Base-by-base conservation (phyloP, 495 filamentous ascomycete species). In the Bacidia gigantensis region DNA sequence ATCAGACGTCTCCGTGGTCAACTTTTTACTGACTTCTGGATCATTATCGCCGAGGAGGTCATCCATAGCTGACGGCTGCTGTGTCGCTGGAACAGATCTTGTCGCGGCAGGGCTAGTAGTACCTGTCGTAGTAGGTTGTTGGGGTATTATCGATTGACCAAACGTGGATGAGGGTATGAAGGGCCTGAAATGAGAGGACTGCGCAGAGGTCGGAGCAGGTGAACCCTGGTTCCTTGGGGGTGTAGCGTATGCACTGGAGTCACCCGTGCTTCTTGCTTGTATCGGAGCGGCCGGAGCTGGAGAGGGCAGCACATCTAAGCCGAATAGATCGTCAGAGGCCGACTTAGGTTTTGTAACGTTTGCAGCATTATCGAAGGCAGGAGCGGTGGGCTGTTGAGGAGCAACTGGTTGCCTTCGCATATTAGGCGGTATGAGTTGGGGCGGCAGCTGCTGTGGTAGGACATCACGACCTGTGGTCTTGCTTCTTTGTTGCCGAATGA, bases 11-110 rank as follows among this genome's bases (percentile, higher is more conserved):
- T 98, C 92, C 53, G 79, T 81, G 0, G 81, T 89, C 44, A 97
- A 67, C 61, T 83, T 90, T 63, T 84, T 93, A 62, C 79, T 88
- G 46, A 89, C 77, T 63, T 95, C 89, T 2, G 87, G 86, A 53
- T 97, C 92, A 51, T 83, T 84, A 56, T 95, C 92, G 20, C 93
- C 92, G 10, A 97, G 78, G n/a, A 98, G 74, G 67, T 97, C 93
- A 58, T 97, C 89, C 54, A 84, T 74, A 17, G 75, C 76, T 14
- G 82, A 71, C 2, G 70, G 60, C 14, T 73, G 71, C 41, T 73
- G 71, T 50, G 68, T 69, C 11, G 67, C 63, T n/a, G 63, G 60
- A 0, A 69, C 59, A 17, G 65, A 60, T 38, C 64, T 58, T 59
- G 67, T 41, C 22, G 60, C 51, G 3, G 52, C 60, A 26, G 63